A percentile compares a stretch with the other conserved stretches of the same genome.
Evolutionary conservation across 257 asterid genomes (phyloP).

Genomic region (Nicotiana attenuata): DNA sequence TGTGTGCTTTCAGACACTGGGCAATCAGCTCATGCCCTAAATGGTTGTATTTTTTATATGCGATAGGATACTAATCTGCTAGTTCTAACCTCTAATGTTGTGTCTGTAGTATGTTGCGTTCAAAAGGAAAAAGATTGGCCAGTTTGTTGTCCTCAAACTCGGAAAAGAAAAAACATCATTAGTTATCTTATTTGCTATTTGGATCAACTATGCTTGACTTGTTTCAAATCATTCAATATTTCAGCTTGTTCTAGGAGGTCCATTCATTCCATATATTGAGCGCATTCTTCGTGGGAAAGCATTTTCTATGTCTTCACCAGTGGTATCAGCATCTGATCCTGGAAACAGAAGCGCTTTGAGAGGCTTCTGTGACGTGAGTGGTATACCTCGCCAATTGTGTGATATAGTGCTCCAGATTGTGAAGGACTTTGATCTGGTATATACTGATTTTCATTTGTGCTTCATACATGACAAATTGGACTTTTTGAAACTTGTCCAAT

Average conservation of each 20-base stretch:
- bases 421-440: constrained; percentile 60
- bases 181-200: background rate
- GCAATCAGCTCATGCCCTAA: background rate
- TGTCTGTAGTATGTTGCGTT: background rate
- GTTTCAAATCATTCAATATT: constrained; percentile 21
- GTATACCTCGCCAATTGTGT: constrained; percentile 60
- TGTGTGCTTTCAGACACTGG: background rate
- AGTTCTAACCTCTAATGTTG: background rate
- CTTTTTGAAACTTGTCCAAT: background rate
- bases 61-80: background rate
- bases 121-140: background rate
- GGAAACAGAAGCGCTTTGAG: constrained; percentile 65
- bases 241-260: constrained; percentile 94
- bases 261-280: constrained; percentile 84
- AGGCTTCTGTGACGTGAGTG: constrained; percentile 39
- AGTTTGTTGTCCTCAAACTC: background rate
- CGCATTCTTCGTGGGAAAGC: constrained; percentile 73
- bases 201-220: constrained; percentile 14
- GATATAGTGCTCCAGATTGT: constrained; percentile 60
- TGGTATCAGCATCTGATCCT: constrained; percentile 70
- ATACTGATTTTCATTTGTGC: background rate
- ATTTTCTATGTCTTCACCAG: constrained; percentile 57
- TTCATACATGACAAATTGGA: background rate
- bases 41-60: background rate
- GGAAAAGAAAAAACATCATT: background rate